phyloP scores from a whole-genome alignment of 225 moss, liverwort and hornwort species.

The Polytrichum formosum region DNA sequence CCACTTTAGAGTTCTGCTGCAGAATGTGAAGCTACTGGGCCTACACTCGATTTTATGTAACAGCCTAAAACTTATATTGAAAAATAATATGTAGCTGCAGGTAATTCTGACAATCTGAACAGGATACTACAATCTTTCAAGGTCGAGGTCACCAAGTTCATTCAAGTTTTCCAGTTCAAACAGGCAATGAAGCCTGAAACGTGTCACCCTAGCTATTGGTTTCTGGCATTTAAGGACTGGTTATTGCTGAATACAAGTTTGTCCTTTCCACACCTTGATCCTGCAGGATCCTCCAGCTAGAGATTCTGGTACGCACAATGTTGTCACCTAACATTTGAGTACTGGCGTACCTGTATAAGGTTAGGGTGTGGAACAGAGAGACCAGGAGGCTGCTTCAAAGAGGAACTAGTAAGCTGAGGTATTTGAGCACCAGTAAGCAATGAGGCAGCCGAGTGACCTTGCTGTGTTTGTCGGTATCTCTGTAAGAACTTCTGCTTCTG shows the following conservation, averaged over 20 bases:
- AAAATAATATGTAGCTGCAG: too few species aligned
- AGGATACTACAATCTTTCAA: neutral
- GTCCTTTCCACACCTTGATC: too few species aligned
- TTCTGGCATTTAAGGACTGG: too few species aligned
- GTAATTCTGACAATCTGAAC: neutral
- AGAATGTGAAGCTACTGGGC: constrained; percentile 59
- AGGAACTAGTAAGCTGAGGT: constrained; percentile 52
- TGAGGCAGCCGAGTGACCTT: constrained; percentile 70
- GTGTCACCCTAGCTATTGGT: too few species aligned
- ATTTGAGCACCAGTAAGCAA: constrained; percentile 58
- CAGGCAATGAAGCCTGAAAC: too few species aligned
- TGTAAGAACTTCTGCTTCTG: constrained; percentile 93
- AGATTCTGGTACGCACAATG: too few species aligned
- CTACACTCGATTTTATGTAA: constrained; percentile 22
- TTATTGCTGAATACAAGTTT: too few species aligned
- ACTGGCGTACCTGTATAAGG: constrained; percentile 26
- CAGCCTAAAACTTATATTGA: neutral
- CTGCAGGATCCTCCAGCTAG: too few species aligned
- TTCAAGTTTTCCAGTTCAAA: too few species aligned
- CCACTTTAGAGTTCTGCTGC: constrained; percentile 58
- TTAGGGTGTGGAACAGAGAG: constrained; percentile 56
- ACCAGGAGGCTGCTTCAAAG: constrained; percentile 65
- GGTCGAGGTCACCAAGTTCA: neutral
- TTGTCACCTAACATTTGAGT: too few species aligned
- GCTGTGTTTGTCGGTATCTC: constrained; percentile 81